phyloP scores from a whole-genome alignment of 768 basidiomycete genomes.

The Mycena galopus region DNA sequence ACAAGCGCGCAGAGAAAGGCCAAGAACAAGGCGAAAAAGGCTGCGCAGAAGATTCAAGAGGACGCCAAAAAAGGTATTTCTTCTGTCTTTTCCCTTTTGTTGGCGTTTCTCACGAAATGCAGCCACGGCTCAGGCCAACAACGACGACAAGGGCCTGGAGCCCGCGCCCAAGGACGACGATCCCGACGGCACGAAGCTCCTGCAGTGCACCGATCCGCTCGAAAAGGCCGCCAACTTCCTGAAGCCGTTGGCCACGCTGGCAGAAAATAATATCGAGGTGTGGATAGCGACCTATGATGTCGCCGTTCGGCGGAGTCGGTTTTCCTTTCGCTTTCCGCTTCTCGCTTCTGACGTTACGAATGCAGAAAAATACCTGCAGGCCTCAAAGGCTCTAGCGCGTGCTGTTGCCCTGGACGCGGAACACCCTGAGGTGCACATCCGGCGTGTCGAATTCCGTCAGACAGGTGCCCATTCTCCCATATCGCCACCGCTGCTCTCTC shows the following conservation, averaged over 20 bases:
- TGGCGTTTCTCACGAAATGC: slow-evolving; percentile 39
- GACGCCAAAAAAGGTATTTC: slow-evolving; percentile 79
- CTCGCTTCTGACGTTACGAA: background rate
- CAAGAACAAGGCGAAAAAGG: slow-evolving; percentile 89
- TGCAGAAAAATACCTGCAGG: slow-evolving; percentile 86
- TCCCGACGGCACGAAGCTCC: slow-evolving; percentile 81
- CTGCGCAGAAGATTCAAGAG: slow-evolving; percentile 73
- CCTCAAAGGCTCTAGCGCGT: slow-evolving; percentile 72
- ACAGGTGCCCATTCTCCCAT: slow-evolving; percentile 54
- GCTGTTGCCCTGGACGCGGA: slow-evolving; percentile 67
- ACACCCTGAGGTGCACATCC: slow-evolving; percentile 78
- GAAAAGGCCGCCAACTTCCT: slow-evolving; percentile 83
- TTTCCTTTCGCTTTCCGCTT: background rate
- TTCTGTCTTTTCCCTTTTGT: slow-evolving; percentile 7
- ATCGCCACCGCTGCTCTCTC: background rate
- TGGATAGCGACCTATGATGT: slow-evolving; percentile 88
- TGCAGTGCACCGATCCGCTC: slow-evolving; percentile 73
- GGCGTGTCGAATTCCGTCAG: slow-evolving; percentile 74
- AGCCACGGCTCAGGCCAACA: slow-evolving; percentile 50
- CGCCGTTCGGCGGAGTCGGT: slow-evolving; percentile 82
- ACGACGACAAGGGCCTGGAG: slow-evolving; percentile 83
- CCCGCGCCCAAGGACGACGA: slow-evolving; percentile 80
- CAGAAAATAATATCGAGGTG: slow-evolving; percentile 68
- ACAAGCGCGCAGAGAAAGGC: slow-evolving; percentile 83
- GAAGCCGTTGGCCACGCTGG: slow-evolving; percentile 68